Base-by-base conservation (phyloP, 805 yeast species). In the Saccharomycopsis capsularis region DNA sequence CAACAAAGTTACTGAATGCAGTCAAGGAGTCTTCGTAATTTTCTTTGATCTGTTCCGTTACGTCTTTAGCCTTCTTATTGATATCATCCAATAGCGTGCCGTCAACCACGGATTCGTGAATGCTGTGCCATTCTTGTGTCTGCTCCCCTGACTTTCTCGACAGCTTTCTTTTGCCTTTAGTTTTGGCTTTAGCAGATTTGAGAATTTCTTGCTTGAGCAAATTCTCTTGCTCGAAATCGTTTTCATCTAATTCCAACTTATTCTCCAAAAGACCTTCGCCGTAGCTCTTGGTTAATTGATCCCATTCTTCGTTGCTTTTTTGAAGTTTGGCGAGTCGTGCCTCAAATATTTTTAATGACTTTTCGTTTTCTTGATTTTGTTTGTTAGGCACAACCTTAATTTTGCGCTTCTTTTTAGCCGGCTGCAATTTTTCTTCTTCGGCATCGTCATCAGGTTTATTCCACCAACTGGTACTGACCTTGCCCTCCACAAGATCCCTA, bases 401-500 rank as follows among this genome's bases (percentile, higher is more conserved):
- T 16, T 25, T 42, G 13, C 16, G 25, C 23, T 35, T 44, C 16
- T 46, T 56, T 52, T 32, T 44, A 30, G 3, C 32, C 29, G 5
- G 25, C 44, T 9, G 64, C 64, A 9, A 37, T 52, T 34, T 60
- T 48, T 46, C 64, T 63, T 58, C 60, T 3, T 56, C 63, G 1
- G 56, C 62, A 2, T 58, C 58, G 2, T 56, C 59, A 3, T 60
- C 63, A 15, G 58, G 56, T 13, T 71, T 62, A 45, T 68, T 69
- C 73, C 82, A 81, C 95, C 93, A 85, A 58, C 83, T 78, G 3
- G 84, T 77, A 44, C 76, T 67, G 15, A 85, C 70, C 49, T 70
- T 68, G 5, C 86, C 87, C 35, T 78, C 74, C 16, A 70, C 67
- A 47, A 85, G 62, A 56, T 80, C 87, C 25, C 73, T 63, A 5